Percentiles rank a stretch among this genome's conserved stretches.
Evolutionary conservation across 768 basidiomycete genomes (phyloP).

Genomic region (Fomitopsis serialis): DNA sequence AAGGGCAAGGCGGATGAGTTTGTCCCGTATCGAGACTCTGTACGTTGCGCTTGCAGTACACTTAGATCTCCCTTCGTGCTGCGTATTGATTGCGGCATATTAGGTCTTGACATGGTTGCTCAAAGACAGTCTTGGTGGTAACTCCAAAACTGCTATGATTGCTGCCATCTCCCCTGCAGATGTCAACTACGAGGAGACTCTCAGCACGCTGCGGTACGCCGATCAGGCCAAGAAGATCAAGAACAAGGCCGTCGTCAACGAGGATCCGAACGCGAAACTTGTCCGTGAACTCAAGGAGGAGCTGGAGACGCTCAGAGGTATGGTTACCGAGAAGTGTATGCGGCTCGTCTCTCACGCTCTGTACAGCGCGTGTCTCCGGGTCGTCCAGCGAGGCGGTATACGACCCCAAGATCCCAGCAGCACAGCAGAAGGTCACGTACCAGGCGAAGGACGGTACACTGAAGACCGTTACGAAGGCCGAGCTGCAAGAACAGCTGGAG

Average conservation of each 20-base stretch:
- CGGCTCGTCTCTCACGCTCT: neutral
- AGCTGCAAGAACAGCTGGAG: constrained; percentile 95
- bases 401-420: constrained; percentile 85
- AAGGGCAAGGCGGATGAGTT: constrained; percentile 90
- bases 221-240: constrained; percentile 99
- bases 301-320: constrained; percentile 84
- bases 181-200: constrained; percentile 81
- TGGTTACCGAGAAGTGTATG: no score
- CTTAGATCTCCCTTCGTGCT: no score
- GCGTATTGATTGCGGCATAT: no score
- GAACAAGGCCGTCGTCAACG: constrained; percentile 98
- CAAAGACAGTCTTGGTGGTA: constrained; percentile 96
- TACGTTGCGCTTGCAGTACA: no score
- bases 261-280: constrained; percentile 98
- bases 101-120: constrained; percentile 96
- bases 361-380: constrained; percentile 66
- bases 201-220: constrained; percentile 95
- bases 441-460: constrained; percentile 89
- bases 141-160: constrained; percentile 99
- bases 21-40: constrained; percentile 96
- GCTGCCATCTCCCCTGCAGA: constrained; percentile 98
- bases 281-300: constrained; percentile 99
- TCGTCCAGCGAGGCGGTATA: constrained; percentile 67
- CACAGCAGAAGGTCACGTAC: constrained; percentile 94
- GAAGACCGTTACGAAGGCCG: constrained; percentile 95